Evolutionary conservation across 2,329 filamentous ascomycete species (phyloP).

Genomic region (Pyricularia pennisetigena): DNA sequence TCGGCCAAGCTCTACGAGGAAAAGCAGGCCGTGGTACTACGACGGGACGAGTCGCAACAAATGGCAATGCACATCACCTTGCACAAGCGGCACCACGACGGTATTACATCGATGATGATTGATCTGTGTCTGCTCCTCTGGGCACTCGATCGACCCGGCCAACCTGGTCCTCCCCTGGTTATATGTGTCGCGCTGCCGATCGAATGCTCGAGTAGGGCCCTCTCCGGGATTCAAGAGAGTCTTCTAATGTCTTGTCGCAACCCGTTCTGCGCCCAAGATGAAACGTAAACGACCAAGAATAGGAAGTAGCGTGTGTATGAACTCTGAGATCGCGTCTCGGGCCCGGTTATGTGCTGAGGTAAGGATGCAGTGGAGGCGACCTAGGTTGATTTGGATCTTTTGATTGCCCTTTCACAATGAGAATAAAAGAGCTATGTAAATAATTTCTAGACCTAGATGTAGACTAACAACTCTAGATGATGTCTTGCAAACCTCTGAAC

Average conservation of each 20-base stretch:
- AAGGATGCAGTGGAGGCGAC: neutral
- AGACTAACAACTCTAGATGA: too few relatives aligned
- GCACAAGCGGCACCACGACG: neutral
- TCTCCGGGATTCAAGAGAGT: neutral
- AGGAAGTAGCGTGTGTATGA: neutral
- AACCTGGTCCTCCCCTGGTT: neutral
- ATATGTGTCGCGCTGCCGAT: neutral
- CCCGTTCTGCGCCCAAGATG: neutral
- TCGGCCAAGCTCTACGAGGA: neutral
- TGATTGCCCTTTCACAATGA: neutral
- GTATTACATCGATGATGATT: neutral
- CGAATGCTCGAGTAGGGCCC: neutral
- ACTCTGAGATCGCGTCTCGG: neutral
- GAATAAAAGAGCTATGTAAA: too few relatives aligned
- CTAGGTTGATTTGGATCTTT: too few relatives aligned
- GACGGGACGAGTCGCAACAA: neutral
- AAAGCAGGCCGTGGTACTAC: neutral
- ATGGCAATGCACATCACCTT: neutral
- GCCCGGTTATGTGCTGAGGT: neutral
- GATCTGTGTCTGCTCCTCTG: neutral
- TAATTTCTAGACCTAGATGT: too few relatives aligned
- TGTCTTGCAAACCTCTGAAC: neutral
- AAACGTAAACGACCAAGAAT: neutral
- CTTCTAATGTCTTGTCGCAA: neutral
- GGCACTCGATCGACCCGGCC: neutral